Base-by-base conservation (phyloP, 768 basidiomycete species). In the Tricholoma saponaceum region DNA sequence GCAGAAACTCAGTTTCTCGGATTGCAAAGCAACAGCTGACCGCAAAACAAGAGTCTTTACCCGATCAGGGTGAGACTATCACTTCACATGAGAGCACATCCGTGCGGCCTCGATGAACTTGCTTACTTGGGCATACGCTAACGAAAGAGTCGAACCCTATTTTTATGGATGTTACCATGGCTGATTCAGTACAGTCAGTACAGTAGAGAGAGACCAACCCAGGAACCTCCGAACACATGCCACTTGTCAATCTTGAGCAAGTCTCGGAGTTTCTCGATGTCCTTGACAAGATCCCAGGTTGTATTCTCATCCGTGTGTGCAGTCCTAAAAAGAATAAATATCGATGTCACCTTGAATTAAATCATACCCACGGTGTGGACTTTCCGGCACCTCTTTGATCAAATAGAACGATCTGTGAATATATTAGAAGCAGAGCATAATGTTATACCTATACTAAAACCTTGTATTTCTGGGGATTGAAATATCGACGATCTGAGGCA, bases 221-320 rank as follows among this genome's bases (percentile, higher is more conserved):
- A 96, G 51, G 89, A 92, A 8, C 95, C 95, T 26, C 95, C 95
- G 67, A 98, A 97, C 25, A 97, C 91, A 56, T 95, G 86, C 95
- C 94, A 97, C 66, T 85, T 91, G 18, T 91, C 86, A 56, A 98
- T 80, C 41, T 73, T 73, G 14, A 98, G 80, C 57, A 89, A 81
- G 67, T 87, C 77, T 56, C 95, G 81, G 23, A 96, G 74, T 64
- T 76, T 87, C 69, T 98, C 95, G 9, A 94, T 84, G 66, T 98
- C 95, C 61, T 83, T 88, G 23, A 98, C 92, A 41, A 96, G 84
- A 67, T 93, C 88, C 92, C 91, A 94, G 4, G 95, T 97, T 2
- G 93, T 97, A 71, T 98, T 98, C 52, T 94, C 87, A 62, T 90
- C 87, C 1, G 87, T 71, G 30, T 71, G 87, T 7, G 94, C 93